Conservation (phyloP, 2,329 filamentous ascomycete genomes). For the Diaporthe sp. region DNA sequence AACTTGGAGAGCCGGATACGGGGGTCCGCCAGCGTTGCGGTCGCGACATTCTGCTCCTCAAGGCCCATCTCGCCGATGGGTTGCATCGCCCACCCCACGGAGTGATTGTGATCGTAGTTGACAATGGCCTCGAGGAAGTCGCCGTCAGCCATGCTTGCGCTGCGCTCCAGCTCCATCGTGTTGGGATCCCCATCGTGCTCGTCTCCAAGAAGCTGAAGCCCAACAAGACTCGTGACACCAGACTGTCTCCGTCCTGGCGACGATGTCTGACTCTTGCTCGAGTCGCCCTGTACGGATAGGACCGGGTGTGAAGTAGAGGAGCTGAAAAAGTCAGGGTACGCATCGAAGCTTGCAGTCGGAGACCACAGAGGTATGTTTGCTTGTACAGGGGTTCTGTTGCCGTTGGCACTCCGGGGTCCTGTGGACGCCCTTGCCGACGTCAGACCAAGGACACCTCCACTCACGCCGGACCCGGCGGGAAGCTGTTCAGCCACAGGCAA, state of each 20-base stretch:
- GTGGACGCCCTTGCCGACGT: neutral
- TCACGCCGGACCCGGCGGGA: neutral
- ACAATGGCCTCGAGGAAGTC: neutral
- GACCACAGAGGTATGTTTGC: neutral
- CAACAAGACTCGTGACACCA: neutral
- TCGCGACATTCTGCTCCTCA: neutral
- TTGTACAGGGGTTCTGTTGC: neutral
- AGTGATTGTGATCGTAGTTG: neutral
- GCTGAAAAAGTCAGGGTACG: neutral
- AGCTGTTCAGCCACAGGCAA: neutral
- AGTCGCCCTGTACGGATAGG: neutral
- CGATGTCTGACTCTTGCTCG: neutral
- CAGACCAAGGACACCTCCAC: neutral
- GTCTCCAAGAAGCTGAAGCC: neutral
- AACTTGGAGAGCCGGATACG: constrained; percentile 1
- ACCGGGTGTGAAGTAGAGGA: neutral
- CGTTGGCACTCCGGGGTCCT: neutral
- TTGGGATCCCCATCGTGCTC: neutral
- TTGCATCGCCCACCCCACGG: neutral
- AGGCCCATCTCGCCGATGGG: neutral
- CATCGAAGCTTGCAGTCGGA: neutral
- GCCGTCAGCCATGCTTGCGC: neutral
- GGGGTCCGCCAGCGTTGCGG: neutral
- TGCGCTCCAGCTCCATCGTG: neutral
- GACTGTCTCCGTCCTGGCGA: neutral